phyloP scores from a whole-genome alignment of 129 eudicot species.

The Arctium lappa region DNA sequence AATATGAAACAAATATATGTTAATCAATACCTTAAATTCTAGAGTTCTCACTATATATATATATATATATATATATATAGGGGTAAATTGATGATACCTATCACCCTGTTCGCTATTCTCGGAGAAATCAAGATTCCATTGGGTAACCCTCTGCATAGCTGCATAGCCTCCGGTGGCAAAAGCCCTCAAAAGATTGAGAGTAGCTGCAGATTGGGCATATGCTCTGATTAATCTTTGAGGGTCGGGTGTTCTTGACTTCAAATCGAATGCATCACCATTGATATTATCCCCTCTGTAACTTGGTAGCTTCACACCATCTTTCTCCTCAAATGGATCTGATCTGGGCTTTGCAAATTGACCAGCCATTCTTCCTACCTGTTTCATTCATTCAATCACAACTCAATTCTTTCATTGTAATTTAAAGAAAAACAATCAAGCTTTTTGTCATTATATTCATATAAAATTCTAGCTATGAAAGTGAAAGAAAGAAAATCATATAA shows the following conservation, averaged over 20 bases:
- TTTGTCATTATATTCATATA: background rate
- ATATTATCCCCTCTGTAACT: slow-evolving; percentile 75
- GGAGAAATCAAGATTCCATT: slow-evolving; percentile 67
- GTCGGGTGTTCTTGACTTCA: slow-evolving; percentile 62
- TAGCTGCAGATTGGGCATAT: slow-evolving; percentile 65
- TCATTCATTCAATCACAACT: background rate
- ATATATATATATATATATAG: background rate
- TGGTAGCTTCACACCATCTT: slow-evolving; percentile 66
- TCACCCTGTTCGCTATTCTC: slow-evolving; percentile 77
- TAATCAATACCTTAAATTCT: no score
- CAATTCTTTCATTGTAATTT: background rate
- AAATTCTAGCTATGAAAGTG: background rate
- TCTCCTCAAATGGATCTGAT: slow-evolving; percentile 66
- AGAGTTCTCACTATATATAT: no score
- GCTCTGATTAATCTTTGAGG: slow-evolving; percentile 81
- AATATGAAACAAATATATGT: no score
- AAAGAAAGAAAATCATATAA: background rate
- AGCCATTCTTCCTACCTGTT: slow-evolving; percentile 81
- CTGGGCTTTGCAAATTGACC: slow-evolving; percentile 65
- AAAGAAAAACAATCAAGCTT: background rate
- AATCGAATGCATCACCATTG: slow-evolving; percentile 65
- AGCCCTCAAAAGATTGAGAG: slow-evolving; percentile 71
- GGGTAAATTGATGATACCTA: slow-evolving; percentile 34
- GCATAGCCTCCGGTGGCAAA: slow-evolving; percentile 83
- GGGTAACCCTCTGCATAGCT: slow-evolving; percentile 18